Evolutionary conservation across 768 basidiomycete species (phyloP), one percentile per base, ranked within the genome.

Genomic region (Trametes cingulata): DNA sequence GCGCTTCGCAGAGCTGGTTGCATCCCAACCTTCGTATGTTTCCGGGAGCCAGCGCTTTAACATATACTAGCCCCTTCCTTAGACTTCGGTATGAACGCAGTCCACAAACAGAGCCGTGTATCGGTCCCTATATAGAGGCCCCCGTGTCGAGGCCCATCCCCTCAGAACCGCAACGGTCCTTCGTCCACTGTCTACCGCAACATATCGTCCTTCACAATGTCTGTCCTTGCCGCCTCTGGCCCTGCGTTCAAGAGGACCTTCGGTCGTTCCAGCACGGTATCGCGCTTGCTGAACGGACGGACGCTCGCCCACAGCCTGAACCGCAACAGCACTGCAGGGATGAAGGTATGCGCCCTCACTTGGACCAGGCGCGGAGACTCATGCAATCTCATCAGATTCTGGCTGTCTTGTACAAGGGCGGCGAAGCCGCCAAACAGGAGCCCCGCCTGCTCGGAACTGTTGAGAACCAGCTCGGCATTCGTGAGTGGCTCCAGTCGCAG

Each of bases 401-500:
- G 41, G 87, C 87, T 69, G 86, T 91, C 67, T 80, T 91, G 41
- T 91, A 90, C 75, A 79, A 82, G 60, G 90, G 90, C 66, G 80
- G 79, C 67, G 68, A 83, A 60, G 84, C 87, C 54, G 89, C 90
- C 60, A 65, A 75, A 63, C 76, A 86, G 65, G 89, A 92, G 72
- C 82, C 87, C 37, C 86, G 89, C 71, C 84, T 92, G 15, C 79
- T 92, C 33, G 91, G 91, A 47, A 89, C 91, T 15, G 80, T 85
- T 53, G 88, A 94, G 74, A 93, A 93, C 75, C 78, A 91, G 87
- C 85, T 95, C 62, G 91, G 91, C 40, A 77, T 93, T 66, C 77
- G 79, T 55, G 72, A 85, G 6, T 93, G 87, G 85, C 76, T 93
- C 61, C 78, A 82, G 65, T 80, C 82, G 5, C 77, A 84, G 61